Base-by-base conservation (phyloP, 805 yeast genomes). In the Schwanniomyces sp. region DNA sequence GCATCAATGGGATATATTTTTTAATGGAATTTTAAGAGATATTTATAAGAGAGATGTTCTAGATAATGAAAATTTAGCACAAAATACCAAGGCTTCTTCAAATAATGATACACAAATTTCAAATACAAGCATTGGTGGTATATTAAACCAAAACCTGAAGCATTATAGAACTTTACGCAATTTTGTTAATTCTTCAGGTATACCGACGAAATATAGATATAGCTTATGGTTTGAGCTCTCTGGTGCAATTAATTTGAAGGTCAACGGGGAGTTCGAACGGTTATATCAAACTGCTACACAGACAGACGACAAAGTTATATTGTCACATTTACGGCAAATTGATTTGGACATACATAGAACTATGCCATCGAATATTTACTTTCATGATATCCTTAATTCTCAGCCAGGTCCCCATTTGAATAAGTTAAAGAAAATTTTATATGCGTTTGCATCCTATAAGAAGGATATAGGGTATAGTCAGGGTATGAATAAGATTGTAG, bases 401-500 rank as follows among this genome's bases (percentile, higher is more conserved):
- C 66, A 67, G 40, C 75, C 79, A 9, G 85, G 85, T 0, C 82
- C 84, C 0, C 82, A 81, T n/a, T 72, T 74, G 34, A 63, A 59
- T 34, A 76, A 74, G 46, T 57, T 81, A 27, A 65, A 76, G 37
- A 63, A 78, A 12, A 72, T 81, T 5, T 60, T 81, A 42, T 70
- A 74, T 34, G 84, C 84, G 0, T 80, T 75, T 52, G 72, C 75
- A 16, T 66, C 72, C 6, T 70, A 78, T 49, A 71, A 72, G 49
- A 76, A 79, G 0, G 66, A 66, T 0, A 65, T 80, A 38, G 85
- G 86, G 0, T 81, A 81, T 56, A 76, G 81, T 44, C 86, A 81
- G 53, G 86, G 86, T 1, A 75, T 81, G 86, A 81, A 81, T 56
- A 74, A 80, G 53, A 75, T 81, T n/a, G 77, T 75, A 9, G 86